A percentile compares a stretch with the other conserved stretches of the same genome.
These are phyloP conservation scores for Ceratocystis colombiana DNA, from an alignment of 2,329 filamentous ascomycete species.

Conservation along the genomic window DNA sequence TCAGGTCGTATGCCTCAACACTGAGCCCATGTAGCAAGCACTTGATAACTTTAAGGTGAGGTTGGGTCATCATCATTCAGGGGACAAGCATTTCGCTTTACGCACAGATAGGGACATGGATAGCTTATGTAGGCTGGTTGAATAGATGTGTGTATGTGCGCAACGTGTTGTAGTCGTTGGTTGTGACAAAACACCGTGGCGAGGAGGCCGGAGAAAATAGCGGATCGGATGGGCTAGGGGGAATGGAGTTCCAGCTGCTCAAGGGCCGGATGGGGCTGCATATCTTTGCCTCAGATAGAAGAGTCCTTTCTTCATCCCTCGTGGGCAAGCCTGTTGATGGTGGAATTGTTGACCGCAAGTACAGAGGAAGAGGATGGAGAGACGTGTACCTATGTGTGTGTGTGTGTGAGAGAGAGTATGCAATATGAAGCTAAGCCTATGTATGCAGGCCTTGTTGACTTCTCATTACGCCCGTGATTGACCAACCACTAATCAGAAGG, in stretches of 20 bases:
- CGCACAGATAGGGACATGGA: conserved; percentile 7
- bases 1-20: neutral
- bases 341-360: too few species aligned
- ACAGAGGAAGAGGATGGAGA: neutral
- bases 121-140: neutral
- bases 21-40: neutral
- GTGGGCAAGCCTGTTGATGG: too few species aligned
- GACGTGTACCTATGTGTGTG: conserved; percentile 1
- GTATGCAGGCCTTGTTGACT: neutral
- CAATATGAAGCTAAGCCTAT: neutral
- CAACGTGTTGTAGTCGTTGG: neutral
- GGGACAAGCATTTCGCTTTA: neutral
- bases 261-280: neutral
- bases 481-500: neutral
- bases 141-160: neutral
- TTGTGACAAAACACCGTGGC: neutral
- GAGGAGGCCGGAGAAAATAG: neutral
- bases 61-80: neutral
- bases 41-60: neutral
- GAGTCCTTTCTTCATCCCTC: too few species aligned
- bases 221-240: neutral
- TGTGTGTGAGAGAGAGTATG: neutral
- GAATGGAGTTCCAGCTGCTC: neutral
- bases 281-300: neutral
- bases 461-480: neutral